Base-by-base conservation (phyloP, 75 land plant genomes). In the Chamaecyparis obtusa region DNA sequence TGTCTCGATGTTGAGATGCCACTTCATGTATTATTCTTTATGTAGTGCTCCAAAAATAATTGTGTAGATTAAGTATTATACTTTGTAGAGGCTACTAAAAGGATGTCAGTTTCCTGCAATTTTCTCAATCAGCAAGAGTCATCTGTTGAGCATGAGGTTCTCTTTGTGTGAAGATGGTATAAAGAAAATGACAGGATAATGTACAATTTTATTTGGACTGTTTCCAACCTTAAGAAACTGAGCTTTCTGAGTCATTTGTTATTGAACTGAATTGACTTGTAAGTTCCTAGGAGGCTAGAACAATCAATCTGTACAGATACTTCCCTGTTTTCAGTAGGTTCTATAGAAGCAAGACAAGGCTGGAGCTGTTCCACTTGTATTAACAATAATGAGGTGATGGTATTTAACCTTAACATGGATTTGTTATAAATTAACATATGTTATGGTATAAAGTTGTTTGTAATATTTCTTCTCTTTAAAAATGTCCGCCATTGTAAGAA, bases 111-210 rank as follows among this genome's bases (percentile, higher is more conserved):
- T 81, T 81, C 49, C 46, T 81, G 83, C 49, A 44, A 46, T 81
- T 81, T 81, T 24, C 44, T 81, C 43, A 81, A 81, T 81, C 83
- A 46, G 83, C 83, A 44, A 81, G 83, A 51, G 43, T 81, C 54
- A 81, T 81, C 83, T 81, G 54, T 81, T 81, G 49, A 46, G 83
- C 83, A 81, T 81, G 83, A 46, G 54, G 49, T 81, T 81, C 46
- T 81, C 83, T 27, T 46, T 81, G 83, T 46, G 83, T 81, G 83
- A 46, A 81, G 83, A 81, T n/a, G 33, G 83, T 81, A 32, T 81
- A 81, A 81, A 81, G 46, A 44, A 46, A 81, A 27, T 17, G 51
- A 81, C 83, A 81, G 33, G 44, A 19, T 51, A 10, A 32, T 78
- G n/a, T 46, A 81, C 83, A 81, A 81, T 81, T 44, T 81, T 10